These are phyloP conservation scores for Macrophomina phaseolina DNA, from an alignment of 2,329 filamentous ascomycete genomes.

Conservation along the genomic window DNA sequence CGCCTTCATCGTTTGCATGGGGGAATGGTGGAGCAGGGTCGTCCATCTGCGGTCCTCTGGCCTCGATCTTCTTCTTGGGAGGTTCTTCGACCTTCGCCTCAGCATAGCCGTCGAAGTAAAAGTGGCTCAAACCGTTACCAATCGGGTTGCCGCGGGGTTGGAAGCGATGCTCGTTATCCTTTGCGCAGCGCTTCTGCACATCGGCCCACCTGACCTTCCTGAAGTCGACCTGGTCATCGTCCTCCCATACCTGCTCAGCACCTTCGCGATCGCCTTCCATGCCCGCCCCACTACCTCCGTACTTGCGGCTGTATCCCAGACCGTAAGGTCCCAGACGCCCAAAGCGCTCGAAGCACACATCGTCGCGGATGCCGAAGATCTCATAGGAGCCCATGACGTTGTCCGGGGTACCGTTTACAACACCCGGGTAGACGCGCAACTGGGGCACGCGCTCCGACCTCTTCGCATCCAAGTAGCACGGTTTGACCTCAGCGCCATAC, in stretches of 20 bases:
- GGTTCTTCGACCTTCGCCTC: conserved; percentile 35
- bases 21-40: conserved; percentile 4
- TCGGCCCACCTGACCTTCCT: conserved; percentile 78
- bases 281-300: conserved; percentile 83
- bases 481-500: conserved; percentile 63
- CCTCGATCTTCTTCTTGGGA: conserved; percentile 14
- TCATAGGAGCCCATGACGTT: conserved; percentile 87
- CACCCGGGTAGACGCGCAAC: conserved; percentile 75
- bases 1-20: conserved; percentile 10
- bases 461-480: conserved; percentile 79
- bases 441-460: conserved; percentile 70
- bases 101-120: conserved; percentile 47
- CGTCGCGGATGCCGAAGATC: conserved; percentile 75
- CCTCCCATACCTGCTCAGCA: conserved; percentile 77
- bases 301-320: conserved; percentile 78
- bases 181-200: conserved; percentile 74
- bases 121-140: conserved; percentile 38
- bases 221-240: conserved; percentile 76
- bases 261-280: conserved; percentile 84
- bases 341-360: conserved; percentile 92
- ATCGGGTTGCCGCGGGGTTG: conserved; percentile 41
- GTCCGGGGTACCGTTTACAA: conserved; percentile 83
- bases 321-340: conserved; percentile 90
- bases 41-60: conserved; percentile 14
- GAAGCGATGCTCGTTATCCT: conserved; percentile 74